Base-by-base conservation (phyloP, 768 basidiomycete genomes). In the Pleurotus tuoliensis region DNA sequence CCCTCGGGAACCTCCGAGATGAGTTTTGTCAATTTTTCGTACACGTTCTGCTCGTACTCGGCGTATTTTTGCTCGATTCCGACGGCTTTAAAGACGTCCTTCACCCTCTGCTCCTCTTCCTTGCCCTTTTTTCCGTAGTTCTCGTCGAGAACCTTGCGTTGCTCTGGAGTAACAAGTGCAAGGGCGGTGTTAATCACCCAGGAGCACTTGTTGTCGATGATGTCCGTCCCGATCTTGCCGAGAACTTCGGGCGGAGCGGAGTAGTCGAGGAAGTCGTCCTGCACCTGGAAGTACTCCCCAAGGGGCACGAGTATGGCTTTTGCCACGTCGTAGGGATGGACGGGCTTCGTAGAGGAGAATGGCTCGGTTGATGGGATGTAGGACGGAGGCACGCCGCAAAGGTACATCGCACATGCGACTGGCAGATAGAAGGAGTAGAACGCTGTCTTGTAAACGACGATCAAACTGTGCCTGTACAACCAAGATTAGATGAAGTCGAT, bases 351-450 rank as follows among this genome's bases (percentile, higher is more conserved):
- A 3, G 47, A 44, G 37, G 55, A 41, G 54, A 60, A 63, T 62
- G 64, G 56, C 27, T 15, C 55, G 59, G 58, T 20, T 39, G 45
- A 25, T 12, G 44, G 62, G 18, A 62, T 67, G 64, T 83, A 80
- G 37, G 74, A 68, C 44, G 75, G 74, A 11, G 88, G 83, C 53
- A 92, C 80, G 49, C 76, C 75, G 63, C 80, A 82, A 70, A 94
- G 77, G 69, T 87, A 82, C 86, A 98, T 87, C 9, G 94, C 94
- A 60, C 94, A 86, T 12, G 96, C 97, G 61, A 98, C 93, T 47
- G 97, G 94, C 61, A 99, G 92, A 76, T 98, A 97, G 82, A 98
- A 98, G 27, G 93, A 97, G 74, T 98, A 99, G 75, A 82, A 96
- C 0, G 96, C 92, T 25, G 96, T 98, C 75, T 99, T 99, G 84